phyloP scores from a whole-genome alignment of 495 filamentous ascomycete genomes.

The Xylaria castorea region DNA sequence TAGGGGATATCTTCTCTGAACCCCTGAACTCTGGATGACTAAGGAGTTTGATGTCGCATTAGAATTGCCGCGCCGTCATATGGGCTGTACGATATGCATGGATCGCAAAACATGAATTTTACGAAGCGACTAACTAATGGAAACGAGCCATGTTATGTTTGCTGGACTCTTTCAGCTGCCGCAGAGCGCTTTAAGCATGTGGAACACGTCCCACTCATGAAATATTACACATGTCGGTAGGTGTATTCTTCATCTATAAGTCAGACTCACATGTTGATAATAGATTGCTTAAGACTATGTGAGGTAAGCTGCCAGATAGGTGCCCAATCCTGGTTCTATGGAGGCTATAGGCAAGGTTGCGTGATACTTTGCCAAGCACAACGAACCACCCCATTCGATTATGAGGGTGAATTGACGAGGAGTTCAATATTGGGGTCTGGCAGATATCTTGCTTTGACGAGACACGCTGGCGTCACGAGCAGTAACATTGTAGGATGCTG shows the following conservation, averaged over 20 bases:
- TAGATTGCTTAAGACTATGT: constrained; percentile 13
- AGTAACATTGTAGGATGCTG: neutral
- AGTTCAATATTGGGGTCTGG: neutral
- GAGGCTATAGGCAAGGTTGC: constrained; percentile 4
- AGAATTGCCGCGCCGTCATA: neutral
- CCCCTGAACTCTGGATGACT: constrained; percentile 3
- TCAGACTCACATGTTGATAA: constrained; percentile 13
- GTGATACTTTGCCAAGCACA: constrained; percentile 13
- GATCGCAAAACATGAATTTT: neutral
- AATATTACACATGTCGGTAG: neutral
- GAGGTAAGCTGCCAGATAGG: constrained; percentile 2
- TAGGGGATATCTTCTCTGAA: neutral
- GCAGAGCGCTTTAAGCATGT: too few species aligned
- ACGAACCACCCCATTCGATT: neutral
- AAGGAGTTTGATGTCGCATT: constrained; percentile 4
- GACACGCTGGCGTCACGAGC: neutral
- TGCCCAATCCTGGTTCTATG: neutral
- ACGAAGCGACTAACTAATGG: neutral
- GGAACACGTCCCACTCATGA: neutral
- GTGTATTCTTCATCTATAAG: constrained; percentile 15
- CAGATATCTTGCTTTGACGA: neutral
- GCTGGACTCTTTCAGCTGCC: neutral
- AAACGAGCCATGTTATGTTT: neutral
- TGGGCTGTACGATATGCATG: neutral
- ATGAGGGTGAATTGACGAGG: neutral